Evolutionary conservation across 768 basidiomycete species (phyloP), one percentile per base, ranked within the genome.

Genomic region (Tephrocybe sp.): DNA sequence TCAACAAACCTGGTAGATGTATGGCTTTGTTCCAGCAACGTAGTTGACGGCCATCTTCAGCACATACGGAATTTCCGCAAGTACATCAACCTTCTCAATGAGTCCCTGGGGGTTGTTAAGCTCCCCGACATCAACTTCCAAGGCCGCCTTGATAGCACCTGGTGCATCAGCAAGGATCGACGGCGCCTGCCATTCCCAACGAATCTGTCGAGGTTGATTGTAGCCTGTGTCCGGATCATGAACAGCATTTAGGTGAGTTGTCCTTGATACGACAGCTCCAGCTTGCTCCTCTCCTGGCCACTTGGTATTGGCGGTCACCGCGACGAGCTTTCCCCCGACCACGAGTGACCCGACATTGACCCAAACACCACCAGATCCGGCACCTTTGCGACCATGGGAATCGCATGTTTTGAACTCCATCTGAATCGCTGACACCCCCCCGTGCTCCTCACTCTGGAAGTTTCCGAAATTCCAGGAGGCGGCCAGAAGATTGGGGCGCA

Each of bases 351-450:
- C 97, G 23, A 99, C 69, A 66, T 89, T 97, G 53, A 92, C 84
- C 38, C 73, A 75, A n/a, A 87, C 89, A 31, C 84, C 83, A 2
- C 94, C 94, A 2, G 89, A 90, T 16, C 88, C 90, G 4, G 80
- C 54, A 15, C 91, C 92, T 52, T 82, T 79, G 55, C 79, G 82
- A 5, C 95, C 95, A 64, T 95, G 82, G 15, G 77, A 71, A 41
- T 86, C 78, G 1, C 78, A 81, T 2, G 95, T 97, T 55, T 83
- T 91, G 58, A 97, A 92, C 65, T 98, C 97, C 95, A 97, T 97
- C 72, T 91, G 88, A 30, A 97, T 74, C 9, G 92, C 91, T 45
- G 91, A 84, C 7, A 91, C 86, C 7, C 87, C 87, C 15, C 80
- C 84, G 42, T 82, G 77, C 21, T 80, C 73, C 15, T 73, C 67